Percentiles rank a stretch among this genome's conserved stretches.
Conservation (phyloP, 2,329 filamentous ascomycete genomes). For the Colletotrichum caudatum region DNA sequence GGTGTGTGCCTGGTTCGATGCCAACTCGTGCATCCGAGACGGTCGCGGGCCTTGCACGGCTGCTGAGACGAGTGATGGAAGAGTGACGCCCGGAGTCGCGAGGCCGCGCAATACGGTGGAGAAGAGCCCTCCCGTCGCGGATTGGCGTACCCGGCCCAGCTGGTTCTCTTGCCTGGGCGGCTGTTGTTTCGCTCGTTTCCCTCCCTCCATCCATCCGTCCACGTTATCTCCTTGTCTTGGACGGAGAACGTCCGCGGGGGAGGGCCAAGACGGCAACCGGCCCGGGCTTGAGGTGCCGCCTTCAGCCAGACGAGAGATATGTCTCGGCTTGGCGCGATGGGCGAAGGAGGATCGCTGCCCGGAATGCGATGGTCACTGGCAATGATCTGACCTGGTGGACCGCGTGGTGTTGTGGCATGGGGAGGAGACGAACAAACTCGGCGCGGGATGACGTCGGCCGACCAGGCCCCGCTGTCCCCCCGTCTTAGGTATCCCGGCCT, state of each 20-base stretch:
- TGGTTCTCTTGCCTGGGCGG: too few species aligned
- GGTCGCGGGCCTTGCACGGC: not conserved
- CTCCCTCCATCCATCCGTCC: not conserved
- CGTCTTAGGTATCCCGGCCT: not conserved
- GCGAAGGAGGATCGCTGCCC: not conserved
- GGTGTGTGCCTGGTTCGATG: not conserved
- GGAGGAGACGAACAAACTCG: not conserved
- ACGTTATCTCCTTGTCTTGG: not conserved
- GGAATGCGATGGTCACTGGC: slow-evolving; percentile 3
- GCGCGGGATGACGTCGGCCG: slow-evolving; percentile 30
- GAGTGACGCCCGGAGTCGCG: not conserved
- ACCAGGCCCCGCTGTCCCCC: not conserved
- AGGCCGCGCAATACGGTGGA: slow-evolving; percentile 15
- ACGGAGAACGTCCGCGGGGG: not conserved
- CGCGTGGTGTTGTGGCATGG: not conserved
- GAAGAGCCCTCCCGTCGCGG: not conserved
- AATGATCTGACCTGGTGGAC: not conserved
- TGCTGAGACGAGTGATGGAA: not conserved
- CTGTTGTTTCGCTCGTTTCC: too few species aligned
- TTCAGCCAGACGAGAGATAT: slow-evolving; percentile 2
- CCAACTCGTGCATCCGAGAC: not conserved
- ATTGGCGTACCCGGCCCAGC: not conserved
- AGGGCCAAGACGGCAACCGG: not conserved
- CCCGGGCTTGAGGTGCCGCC: not conserved
- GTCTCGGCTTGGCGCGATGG: not conserved